Percentiles rank a stretch among this genome's conserved stretches.
phyloP scores from a whole-genome alignment of 192 early-diverging fungal species.

The Gonapodya sp. region DNA sequence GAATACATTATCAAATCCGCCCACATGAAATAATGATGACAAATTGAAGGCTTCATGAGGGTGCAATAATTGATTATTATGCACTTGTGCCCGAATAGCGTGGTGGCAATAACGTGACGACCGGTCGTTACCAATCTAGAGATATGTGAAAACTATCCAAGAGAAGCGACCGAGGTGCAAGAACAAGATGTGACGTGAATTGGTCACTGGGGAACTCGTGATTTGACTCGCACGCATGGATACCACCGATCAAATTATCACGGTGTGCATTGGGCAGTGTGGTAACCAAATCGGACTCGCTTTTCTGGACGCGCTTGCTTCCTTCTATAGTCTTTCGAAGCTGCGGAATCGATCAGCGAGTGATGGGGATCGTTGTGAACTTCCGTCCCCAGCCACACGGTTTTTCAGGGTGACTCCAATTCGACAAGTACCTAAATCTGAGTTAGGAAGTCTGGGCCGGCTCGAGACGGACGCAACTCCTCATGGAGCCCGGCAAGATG shows the following conservation, averaged over 20 bases:
- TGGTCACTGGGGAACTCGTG: too few relatives aligned
- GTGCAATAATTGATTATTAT: too few relatives aligned
- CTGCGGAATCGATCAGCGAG: neutral
- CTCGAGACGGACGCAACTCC: neutral
- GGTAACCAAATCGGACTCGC: neutral
- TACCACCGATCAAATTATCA: neutral
- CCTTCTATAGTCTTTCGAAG: neutral
- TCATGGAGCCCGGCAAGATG: neutral
- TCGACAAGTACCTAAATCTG: neutral
- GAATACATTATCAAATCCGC: too few relatives aligned
- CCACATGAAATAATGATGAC: too few relatives aligned
- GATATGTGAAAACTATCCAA: too few relatives aligned
- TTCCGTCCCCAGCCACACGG: neutral
- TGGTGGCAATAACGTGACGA: too few relatives aligned
- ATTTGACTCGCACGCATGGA: too few relatives aligned
- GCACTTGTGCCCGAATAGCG: too few relatives aligned
- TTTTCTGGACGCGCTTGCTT: neutral
- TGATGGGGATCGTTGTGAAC: neutral
- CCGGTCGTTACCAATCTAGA: too few relatives aligned
- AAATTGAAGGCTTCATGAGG: too few relatives aligned
- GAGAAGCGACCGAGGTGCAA: too few relatives aligned
- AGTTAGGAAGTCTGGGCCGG: neutral
- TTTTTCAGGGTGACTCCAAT: neutral
- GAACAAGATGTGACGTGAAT: too few relatives aligned
- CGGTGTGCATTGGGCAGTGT: slow-evolving; percentile 1